Evolutionary conservation across 768 basidiomycete species (phyloP).

Genomic region (Punctularia strigosozonata): DNA sequence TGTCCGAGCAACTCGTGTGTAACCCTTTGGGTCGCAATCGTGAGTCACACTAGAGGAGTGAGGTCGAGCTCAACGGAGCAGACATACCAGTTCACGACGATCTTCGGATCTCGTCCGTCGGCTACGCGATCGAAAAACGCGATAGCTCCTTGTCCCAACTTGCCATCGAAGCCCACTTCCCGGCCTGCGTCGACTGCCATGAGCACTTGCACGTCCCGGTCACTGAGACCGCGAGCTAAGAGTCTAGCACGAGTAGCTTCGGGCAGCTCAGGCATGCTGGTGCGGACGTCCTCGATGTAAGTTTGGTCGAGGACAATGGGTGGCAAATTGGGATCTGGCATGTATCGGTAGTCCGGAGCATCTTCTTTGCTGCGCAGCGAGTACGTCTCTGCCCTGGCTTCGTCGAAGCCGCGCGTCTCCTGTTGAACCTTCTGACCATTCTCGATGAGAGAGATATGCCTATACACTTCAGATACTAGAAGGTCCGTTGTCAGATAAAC

Average conservation of each 20-base stretch:
- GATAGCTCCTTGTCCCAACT: constrained; percentile 39
- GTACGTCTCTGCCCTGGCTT: constrained; percentile 71
- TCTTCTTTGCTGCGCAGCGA: constrained; percentile 83
- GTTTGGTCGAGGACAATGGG: constrained; percentile 50
- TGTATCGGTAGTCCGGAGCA: constrained; percentile 92
- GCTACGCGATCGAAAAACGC: constrained; percentile 74
- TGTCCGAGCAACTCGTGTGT: constrained; percentile 80
- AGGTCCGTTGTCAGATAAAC: neutral
- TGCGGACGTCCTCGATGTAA: constrained; percentile 42
- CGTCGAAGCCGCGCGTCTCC: constrained; percentile 89
- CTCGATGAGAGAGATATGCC: constrained; percentile 56
- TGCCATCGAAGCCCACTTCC: constrained; percentile 54
- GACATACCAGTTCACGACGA: constrained; percentile 75
- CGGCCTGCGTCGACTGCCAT: constrained; percentile 57
- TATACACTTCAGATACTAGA: constrained; percentile 66
- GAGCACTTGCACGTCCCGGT: constrained; percentile 64
- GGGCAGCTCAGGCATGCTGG: constrained; percentile 68
- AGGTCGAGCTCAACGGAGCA: neutral
- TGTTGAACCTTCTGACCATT: constrained; percentile 40
- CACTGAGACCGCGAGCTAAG: constrained; percentile 37
- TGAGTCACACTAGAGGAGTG: neutral
- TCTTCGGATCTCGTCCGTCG: constrained; percentile 45
- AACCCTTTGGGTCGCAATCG: constrained; percentile 43
- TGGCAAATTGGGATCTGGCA: constrained; percentile 94
- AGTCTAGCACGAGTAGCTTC: constrained; percentile 49